Evolutionary conservation across 2,329 filamentous ascomycete species (phyloP).

Genomic region (Ophiostoma tasmaniense): DNA sequence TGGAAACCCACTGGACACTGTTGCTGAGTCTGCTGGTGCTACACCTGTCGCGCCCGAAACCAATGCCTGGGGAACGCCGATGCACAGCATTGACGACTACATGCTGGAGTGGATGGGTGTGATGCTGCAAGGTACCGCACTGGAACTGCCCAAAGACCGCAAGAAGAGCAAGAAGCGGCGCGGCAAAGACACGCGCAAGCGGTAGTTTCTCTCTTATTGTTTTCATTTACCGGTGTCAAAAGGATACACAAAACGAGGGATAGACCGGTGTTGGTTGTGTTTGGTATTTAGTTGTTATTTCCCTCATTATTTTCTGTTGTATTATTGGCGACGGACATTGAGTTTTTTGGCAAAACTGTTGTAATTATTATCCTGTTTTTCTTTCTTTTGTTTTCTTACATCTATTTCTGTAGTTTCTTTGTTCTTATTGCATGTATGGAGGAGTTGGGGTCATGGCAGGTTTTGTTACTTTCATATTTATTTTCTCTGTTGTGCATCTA

Average conservation of each 20-base stretch:
- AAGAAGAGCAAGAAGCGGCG: slow-evolving; percentile 53
- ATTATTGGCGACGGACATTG: neutral
- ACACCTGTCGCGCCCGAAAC: slow-evolving; percentile 34
- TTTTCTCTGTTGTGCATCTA: neutral
- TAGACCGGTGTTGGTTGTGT: slow-evolving; percentile 1
- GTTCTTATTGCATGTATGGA: neutral
- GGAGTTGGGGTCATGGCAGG: slow-evolving; percentile 2
- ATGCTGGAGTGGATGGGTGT: slow-evolving; percentile 62
- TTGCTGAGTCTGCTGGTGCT: slow-evolving; percentile 27
- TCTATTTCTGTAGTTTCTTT: neutral
- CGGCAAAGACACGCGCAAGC: slow-evolving; percentile 49
- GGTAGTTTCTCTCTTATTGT: slow-evolving; percentile 23
- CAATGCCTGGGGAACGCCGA: slow-evolving; percentile 50
- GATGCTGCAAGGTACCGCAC: slow-evolving; percentile 48
- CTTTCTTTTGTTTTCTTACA: neutral
- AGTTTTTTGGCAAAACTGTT: neutral
- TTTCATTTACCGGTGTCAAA: neutral
- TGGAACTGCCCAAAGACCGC: slow-evolving; percentile 57
- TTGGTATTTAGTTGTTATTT: neutral
- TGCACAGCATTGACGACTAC: slow-evolving; percentile 63
- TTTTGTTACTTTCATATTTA: neutral
- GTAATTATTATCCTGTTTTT: slow-evolving; percentile 2
- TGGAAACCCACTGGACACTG: slow-evolving; percentile 19
- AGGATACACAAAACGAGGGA: neutral
- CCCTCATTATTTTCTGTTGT: neutral